Conservation (phyloP, 106 monocot species). For the Allium fistulosum region DNA sequence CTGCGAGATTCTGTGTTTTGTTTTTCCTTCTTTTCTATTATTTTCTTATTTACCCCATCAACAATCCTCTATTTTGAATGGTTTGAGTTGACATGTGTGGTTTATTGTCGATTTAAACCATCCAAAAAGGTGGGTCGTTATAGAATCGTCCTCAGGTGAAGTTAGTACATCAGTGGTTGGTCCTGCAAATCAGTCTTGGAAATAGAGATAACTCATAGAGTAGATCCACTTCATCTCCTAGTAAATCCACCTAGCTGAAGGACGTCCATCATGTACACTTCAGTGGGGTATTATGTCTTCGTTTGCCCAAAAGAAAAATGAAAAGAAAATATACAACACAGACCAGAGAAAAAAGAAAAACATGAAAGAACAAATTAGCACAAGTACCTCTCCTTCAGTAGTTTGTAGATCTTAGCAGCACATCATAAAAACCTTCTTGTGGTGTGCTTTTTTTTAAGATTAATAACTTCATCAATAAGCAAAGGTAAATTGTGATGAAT, state of each 20-base stretch:
- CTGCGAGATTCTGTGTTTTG: no score
- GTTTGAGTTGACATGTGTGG: no score
- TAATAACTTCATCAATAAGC: slow-evolving; percentile 24
- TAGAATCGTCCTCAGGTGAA: no score
- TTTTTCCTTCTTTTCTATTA: no score
- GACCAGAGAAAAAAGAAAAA: not conserved
- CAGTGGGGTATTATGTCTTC: not conserved
- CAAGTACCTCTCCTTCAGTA: slow-evolving; percentile 64
- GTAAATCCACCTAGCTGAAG: slow-evolving; percentile 61
- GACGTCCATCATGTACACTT: not conserved
- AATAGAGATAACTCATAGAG: no score
- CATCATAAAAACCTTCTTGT: slow-evolving; percentile 54
- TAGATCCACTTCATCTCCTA: slow-evolving; percentile 72
- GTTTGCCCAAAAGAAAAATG: not conserved
- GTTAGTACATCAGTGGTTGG: no score
- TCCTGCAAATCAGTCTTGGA: no score
- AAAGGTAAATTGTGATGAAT: slow-evolving; percentile 13
- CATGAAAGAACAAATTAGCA: not conserved
- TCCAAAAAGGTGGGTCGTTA: no score
- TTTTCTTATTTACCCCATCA: no score
- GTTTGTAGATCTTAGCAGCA: slow-evolving; percentile 60
- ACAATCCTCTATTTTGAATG: no score
- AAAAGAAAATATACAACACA: not conserved
- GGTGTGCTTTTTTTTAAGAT: slow-evolving; percentile 32
- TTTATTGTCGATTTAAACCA: no score